These are phyloP conservation scores for Lichenothelia convexa DNA, from an alignment of 495 filamentous ascomycete genomes.

Conservation along the genomic window DNA sequence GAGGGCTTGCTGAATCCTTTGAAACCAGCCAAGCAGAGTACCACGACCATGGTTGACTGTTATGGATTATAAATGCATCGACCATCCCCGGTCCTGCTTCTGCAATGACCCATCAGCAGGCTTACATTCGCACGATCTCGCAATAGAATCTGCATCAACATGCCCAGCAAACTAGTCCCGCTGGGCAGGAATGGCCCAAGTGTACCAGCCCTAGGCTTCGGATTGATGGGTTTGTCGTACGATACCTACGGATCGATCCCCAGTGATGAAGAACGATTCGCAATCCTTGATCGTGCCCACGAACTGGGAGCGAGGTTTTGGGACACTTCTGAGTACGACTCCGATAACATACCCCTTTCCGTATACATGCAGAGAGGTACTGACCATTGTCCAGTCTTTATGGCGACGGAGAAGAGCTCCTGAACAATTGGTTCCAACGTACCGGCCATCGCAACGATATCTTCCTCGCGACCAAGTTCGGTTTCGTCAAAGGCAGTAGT, in stretches of 20 bases:
- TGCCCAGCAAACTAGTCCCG: too few species aligned
- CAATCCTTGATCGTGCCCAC: conserved; percentile 33
- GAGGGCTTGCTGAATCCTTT: too few species aligned
- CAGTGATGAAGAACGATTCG: conserved; percentile 30
- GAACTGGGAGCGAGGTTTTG: conserved; percentile 38
- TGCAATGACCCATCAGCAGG: too few species aligned
- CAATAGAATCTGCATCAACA: too few species aligned
- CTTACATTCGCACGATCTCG: too few species aligned
- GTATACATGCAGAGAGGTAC: not conserved
- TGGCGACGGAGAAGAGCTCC: conserved; percentile 32
- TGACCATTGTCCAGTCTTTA: conserved; percentile 14
- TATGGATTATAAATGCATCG: too few species aligned
- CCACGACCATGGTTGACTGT: too few species aligned
- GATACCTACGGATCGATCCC: too few species aligned
- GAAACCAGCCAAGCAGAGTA: too few species aligned
- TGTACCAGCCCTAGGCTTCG: conserved; percentile 34
- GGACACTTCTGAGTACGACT: conserved; percentile 35
- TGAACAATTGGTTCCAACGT: conserved; percentile 38
- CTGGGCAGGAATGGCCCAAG: conserved; percentile 34
- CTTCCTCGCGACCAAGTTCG: conserved; percentile 43
- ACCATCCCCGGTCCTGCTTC: too few species aligned
- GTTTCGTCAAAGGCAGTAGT: conserved; percentile 15
- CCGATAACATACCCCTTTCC: conserved; percentile 13
- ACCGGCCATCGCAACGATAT: conserved; percentile 35
- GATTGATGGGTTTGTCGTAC: conserved; percentile 31